Base-by-base conservation (phyloP, 179 eudicot genomes). In the Dionaea muscipula region DNA sequence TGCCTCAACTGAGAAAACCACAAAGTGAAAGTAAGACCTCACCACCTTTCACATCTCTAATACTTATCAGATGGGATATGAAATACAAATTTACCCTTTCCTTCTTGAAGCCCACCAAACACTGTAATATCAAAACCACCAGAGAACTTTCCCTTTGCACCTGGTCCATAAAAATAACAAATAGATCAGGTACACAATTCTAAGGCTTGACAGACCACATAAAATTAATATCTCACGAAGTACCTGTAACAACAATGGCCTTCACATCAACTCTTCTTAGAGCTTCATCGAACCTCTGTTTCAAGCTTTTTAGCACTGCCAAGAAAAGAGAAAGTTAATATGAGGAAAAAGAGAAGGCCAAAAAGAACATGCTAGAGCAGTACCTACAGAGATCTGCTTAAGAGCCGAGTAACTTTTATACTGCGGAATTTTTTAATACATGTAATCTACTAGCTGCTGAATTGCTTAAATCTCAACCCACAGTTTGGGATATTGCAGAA, bases 81-180 rank as follows among this genome's bases (percentile, higher is more conserved):
- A 47, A 65, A 7, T 18, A 15, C n/a, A 57, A 13, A 66, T 78
- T 23, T 70, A 86, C 95, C 53, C 28, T 60, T 79, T 37, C 88
- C 88, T 27, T 49, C 65, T 49, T 89, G 97, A 53, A 88, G 47
- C 54, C 65, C 72, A 63, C 83, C 81, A 63, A 89, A 89, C 56
- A 94, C 80, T 24, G 81, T 59, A 41, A 86, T 89, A 66, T 89
- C 95, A 68, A 89, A 89, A 53, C 97, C 95, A 43, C 95, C 95
- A 45, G 95, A 89, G 67, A 89, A 89, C 38, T 82, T 86, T 31
- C 97, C 95, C 50, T 81, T 75, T 39, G 78, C 78, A 72, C 97
- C 97, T 89, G 80, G 43, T 64, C 49, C 56, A 68, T 37, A 25
- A 65, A 68, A 0, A 36, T 53, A 44, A 46, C 35, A 49, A 60